Conservation (phyloP, 805 yeast species). For the Starmerella sirachaensis region DNA sequence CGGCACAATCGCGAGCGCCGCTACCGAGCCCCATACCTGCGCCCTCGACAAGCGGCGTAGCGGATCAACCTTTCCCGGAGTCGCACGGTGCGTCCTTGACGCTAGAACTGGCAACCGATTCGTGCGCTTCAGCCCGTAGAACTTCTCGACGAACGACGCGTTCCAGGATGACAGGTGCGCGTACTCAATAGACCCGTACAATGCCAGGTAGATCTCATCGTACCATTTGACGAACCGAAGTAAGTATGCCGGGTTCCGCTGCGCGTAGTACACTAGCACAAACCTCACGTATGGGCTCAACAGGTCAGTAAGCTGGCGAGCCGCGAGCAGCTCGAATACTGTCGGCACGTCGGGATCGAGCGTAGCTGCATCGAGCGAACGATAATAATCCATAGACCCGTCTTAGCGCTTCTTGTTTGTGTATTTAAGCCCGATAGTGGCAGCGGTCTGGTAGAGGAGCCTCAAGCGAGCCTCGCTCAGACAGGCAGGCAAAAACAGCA, state of each 20-base stretch:
- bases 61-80: conserved; percentile 35
- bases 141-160: conserved; percentile 79
- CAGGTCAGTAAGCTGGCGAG: conserved; percentile 63
- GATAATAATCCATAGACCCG: conserved; percentile 72
- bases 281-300: conserved; percentile 75
- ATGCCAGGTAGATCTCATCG: conserved; percentile 58
- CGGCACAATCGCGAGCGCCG: conserved; percentile 47
- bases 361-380: conserved; percentile 64
- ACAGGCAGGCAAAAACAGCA: too few relatives aligned
- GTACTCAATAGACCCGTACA: conserved; percentile 59
- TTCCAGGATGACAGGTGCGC: conserved; percentile 62
- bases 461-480: too few relatives aligned
- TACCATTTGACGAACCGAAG: conserved; percentile 52
- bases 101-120: conserved; percentile 25
- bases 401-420: too few relatives aligned
- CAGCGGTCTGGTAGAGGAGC: too few relatives aligned
- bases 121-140: conserved; percentile 74
- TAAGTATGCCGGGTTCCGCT: conserved; percentile 58
- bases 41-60: conserved; percentile 39
- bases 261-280: conserved; percentile 69
- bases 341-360: conserved; percentile 72
- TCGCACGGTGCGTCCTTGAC: conserved; percentile 23
- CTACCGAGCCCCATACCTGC: conserved; percentile 46
- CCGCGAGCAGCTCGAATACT: conserved; percentile 73
- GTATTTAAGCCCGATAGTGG: too few relatives aligned